Evolutionary conservation across 2,329 filamentous ascomycete genomes (phyloP), one percentile per base, ranked within the genome.

Genomic region (Apiospora saccharicola): DNA sequence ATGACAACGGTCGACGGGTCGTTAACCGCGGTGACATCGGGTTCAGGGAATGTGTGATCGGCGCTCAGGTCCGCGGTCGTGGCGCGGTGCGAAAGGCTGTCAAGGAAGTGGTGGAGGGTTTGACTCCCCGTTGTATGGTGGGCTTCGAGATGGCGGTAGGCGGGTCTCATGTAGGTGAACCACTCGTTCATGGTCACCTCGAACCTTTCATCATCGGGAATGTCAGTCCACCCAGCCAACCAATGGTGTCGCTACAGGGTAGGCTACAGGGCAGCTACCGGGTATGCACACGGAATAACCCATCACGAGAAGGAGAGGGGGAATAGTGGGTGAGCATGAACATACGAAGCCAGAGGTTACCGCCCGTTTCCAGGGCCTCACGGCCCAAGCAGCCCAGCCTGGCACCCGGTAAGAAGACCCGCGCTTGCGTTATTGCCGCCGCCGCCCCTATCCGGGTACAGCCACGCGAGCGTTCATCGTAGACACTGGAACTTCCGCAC

Each of bases 111-210:
- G 73, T 89, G 81, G 16, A 89, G 76, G 0, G 77, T 76, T 10
- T 81, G 75, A 1, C 79, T 75, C 5, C 78, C 72, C 0, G 75
- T 68, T 0, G 53, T n/a, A 3, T 78, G 74, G 53, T 81, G 75
- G 5, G 78, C 76, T 53, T 85, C 82, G 6, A 89, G 76, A 73
- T 85, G 88, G 1, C 88, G 84, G 73, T 89, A 89, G 0, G 83
- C 85, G 0, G 87, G 74, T 72, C 89, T 89, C 85, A 90, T 88
- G 74, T 86, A 90, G 79, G 86, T 85, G 0, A 87, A 89, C 85
- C 86, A 90, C 78, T 90, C 88, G 74, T 90, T 90, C 70, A 85
- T 80, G 0, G 86, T 88, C 0, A 89, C 88, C 34, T 88, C 80
- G 71, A 88, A 88, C 1, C 82, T 85, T 84, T 43, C 44, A 46